Conservation (phyloP, 371 early-diverging fungal species). For the Actinomortierella wolfii region DNA sequence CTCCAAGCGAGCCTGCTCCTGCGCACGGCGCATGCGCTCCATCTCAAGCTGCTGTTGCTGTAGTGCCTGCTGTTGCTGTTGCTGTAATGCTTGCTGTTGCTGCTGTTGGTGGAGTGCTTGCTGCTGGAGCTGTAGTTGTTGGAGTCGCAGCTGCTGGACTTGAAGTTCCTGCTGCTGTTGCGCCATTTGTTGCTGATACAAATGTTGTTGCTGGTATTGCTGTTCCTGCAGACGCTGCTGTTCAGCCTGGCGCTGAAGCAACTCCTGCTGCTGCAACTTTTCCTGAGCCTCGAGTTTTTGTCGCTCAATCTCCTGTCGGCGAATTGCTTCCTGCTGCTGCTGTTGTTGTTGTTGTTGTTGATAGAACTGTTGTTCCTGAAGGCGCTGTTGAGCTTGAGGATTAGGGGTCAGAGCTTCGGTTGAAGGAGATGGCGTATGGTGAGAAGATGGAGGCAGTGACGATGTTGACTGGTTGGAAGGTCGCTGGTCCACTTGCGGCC, state of each 20-base stretch:
- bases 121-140: constrained; percentile 11
- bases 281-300: constrained; percentile 40
- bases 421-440: constrained; percentile 23
- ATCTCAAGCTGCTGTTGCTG: constrained; percentile 5
- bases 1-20: constrained; percentile 6
- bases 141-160: constrained; percentile 13
- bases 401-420: constrained; percentile 16
- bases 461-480: neutral
- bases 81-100: constrained; percentile 12
- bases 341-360: constrained; percentile 17
- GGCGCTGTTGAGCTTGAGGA: constrained; percentile 17
- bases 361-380: constrained; percentile 23
- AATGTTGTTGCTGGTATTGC: constrained; percentile 29
- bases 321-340: constrained; percentile 8
- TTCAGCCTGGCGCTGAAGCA: constrained; percentile 44
- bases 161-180: constrained; percentile 8
- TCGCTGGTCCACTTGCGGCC: neutral
- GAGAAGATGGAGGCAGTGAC: constrained; percentile 12
- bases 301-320: constrained; percentile 18
- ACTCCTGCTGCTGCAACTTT: constrained; percentile 15
- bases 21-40: neutral
- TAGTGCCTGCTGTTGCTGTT: constrained; percentile 11
- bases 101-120: constrained; percentile 13
- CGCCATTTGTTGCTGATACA: constrained; percentile 27
- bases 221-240: constrained; percentile 38